Conservation (phyloP, 495 filamentous ascomycete species). For the Echria macrotheca region DNA sequence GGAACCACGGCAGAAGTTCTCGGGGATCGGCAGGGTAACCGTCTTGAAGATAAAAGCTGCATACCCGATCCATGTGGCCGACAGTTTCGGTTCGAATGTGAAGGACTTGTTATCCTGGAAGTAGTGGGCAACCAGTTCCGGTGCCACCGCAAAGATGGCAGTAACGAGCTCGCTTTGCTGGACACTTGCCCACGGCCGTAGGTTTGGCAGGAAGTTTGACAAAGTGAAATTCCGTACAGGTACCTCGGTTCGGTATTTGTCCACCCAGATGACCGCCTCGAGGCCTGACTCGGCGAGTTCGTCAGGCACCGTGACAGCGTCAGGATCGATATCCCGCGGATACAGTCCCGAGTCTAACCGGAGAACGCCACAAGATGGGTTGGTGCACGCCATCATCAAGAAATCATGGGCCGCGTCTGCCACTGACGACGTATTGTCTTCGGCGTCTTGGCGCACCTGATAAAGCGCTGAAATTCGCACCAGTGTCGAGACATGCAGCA, state of each 20-base stretch:
- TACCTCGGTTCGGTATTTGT: constrained; percentile 58
- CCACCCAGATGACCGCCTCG: constrained; percentile 61
- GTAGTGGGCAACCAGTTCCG: constrained; percentile 80
- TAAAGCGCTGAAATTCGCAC: constrained; percentile 68
- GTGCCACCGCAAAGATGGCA: constrained; percentile 70
- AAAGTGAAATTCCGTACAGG: constrained; percentile 70
- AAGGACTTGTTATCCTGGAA: constrained; percentile 76
- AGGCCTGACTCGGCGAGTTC: constrained; percentile 61
- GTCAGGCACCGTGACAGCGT: constrained; percentile 32
- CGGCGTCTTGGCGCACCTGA: constrained; percentile 44
- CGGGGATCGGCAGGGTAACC: constrained; percentile 66
- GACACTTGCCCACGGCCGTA: constrained; percentile 76
- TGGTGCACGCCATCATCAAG: constrained; percentile 66
- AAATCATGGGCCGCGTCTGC: constrained; percentile 63
- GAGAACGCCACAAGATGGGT: constrained; percentile 62
- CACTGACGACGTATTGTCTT: constrained; percentile 36
- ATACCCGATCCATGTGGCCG: constrained; percentile 90
- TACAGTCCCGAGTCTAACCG: constrained; percentile 65
- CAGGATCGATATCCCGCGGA: constrained; percentile 59
- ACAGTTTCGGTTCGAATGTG: constrained; percentile 82
- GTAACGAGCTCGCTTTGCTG: constrained; percentile 77
- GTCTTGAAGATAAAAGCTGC: constrained; percentile 77
- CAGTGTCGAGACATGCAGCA: constrained; percentile 67
- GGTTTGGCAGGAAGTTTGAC: constrained; percentile 66
- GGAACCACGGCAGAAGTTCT: constrained; percentile 53